Conservation (phyloP, 306 rosid species). For the Prunus persica region Prunus_persica_NCBIv2 NC_034015.1:13932501-13933000, state of each 20-base stretch:
- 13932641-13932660: conserved; percentile 29
- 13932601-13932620: background rate
- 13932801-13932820: background rate
- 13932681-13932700: conserved; percentile 35
- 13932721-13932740: background rate
- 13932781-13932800: background rate
- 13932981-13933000: background rate
- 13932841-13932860: conserved; percentile 40
- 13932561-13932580: background rate
- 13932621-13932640: conserved; percentile 33
- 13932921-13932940: background rate
- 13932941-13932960: background rate
- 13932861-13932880: conserved; percentile 40
- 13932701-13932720: background rate
- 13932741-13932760: background rate
- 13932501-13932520: no score
- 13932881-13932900: conserved; percentile 38
- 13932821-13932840: conserved; percentile 31
- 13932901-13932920: conserved; percentile 33
- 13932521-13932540: no score
- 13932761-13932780: conserved; percentile 1
- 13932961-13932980: background rate
- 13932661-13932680: conserved; percentile 40
- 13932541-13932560: background rate
- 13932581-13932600: background rate